phyloP scores from a whole-genome alignment of 345 rosid species.

The Linum usitatissimum region DNA sequence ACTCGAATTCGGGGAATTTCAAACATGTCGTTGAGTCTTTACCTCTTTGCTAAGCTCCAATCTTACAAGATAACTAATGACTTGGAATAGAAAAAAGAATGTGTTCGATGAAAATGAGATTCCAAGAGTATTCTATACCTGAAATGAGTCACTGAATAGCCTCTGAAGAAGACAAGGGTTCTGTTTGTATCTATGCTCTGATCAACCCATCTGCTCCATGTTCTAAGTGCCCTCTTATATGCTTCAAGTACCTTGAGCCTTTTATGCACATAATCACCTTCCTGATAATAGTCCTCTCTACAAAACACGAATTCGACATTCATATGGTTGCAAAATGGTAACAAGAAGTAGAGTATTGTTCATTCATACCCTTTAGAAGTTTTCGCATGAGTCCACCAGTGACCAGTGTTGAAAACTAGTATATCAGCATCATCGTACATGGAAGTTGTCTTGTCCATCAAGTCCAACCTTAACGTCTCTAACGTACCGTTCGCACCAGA shows the following conservation, averaged over 20 bases:
- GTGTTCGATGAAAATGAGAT: not conserved
- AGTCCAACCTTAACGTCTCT: constrained; percentile 72
- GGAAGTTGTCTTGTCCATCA: constrained; percentile 62
- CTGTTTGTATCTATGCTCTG: constrained; percentile 37
- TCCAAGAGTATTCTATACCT: constrained; percentile 24
- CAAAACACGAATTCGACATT: constrained; percentile 6
- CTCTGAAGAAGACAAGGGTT: constrained; percentile 62
- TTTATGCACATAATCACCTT: constrained; percentile 58
- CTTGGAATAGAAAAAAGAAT: not conserved
- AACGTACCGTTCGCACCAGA: constrained; percentile 37
- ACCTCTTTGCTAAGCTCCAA: not conserved
- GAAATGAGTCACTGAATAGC: constrained; percentile 83
- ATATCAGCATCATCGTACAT: constrained; percentile 73
- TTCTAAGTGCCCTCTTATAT: constrained; percentile 57
- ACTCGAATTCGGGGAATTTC: not conserved
- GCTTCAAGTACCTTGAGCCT: constrained; percentile 76
- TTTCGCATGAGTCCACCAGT: constrained; percentile 99
- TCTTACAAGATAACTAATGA: not conserved
- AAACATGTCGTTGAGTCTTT: not conserved
- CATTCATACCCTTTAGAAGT: constrained; percentile 85
- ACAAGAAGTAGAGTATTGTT: not conserved
- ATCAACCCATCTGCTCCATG: constrained; percentile 90
- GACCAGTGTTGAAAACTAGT: constrained; percentile 80
- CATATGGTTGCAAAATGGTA: not conserved
- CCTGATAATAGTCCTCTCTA: constrained; percentile 82